Evolutionary conservation across 345 rosid species (phyloP).

Genomic region (Cochlearia excelsa): DNA sequence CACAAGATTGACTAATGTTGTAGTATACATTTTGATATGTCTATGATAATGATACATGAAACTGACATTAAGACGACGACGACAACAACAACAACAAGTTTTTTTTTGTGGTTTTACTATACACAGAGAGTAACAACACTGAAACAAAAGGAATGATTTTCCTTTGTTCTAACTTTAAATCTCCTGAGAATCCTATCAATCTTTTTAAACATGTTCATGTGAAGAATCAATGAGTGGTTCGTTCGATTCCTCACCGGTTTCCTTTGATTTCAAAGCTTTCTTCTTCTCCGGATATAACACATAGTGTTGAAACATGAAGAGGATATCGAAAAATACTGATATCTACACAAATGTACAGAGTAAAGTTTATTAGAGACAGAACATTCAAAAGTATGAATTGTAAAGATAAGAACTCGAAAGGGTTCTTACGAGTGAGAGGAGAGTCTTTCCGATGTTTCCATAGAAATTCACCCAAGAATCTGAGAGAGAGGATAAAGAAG

Average conservation of each 20-base stretch:
- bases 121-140: not conserved
- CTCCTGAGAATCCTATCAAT: not conserved
- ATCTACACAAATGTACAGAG: constrained; percentile 44
- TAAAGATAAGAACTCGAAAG: not conserved
- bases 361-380: constrained; percentile 14
- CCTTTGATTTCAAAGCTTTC: constrained; percentile 28
- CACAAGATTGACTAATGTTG: constrained; percentile 9
- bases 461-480: constrained; percentile 98
- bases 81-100: not conserved
- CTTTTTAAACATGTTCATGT: constrained; percentile 46
- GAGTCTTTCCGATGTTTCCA: constrained; percentile 87
- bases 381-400: not conserved
- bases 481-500: constrained; percentile 14
- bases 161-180: constrained; percentile 2
- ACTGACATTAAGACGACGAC: not conserved
- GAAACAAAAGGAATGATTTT: not conserved
- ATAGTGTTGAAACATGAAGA: constrained; percentile 87
- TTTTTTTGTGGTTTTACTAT: not conserved
- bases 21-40: not conserved
- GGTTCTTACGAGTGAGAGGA: constrained; percentile 68
- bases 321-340: constrained; percentile 66
- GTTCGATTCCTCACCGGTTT: constrained; percentile 36
- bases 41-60: constrained; percentile 14
- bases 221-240: constrained; percentile 60
- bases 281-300: constrained; percentile 61